Evolutionary conservation across 805 yeast genomes (phyloP).

Genomic region (Millerago galiae): DNA sequence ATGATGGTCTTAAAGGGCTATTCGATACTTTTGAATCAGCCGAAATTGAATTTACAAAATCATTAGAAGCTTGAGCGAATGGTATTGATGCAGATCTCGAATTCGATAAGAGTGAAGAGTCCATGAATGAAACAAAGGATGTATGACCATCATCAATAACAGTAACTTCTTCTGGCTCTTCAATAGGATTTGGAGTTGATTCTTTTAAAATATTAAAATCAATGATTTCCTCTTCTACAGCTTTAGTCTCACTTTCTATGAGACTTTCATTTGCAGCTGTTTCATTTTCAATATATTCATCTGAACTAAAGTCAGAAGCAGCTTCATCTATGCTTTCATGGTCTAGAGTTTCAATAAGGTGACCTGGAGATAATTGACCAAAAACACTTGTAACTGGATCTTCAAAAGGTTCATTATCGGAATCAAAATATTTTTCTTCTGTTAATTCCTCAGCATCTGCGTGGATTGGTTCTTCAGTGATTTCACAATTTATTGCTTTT

Average conservation of each 20-base stretch:
- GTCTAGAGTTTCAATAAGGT: constrained; percentile 5
- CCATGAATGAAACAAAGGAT: constrained; percentile 18
- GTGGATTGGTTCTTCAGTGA: constrained; percentile 6
- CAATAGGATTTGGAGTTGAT: neutral
- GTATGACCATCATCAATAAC: constrained; percentile 1
- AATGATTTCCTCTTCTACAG: neutral
- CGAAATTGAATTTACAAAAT: constrained; percentile 9
- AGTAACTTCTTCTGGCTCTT: neutral
- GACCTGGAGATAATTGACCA: constrained; percentile 15
- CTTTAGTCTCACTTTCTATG: neutral
- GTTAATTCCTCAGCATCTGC: neutral
- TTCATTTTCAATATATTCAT: neutral
- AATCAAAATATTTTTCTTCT: constrained; percentile 18
- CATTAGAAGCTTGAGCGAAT: constrained; percentile 13
- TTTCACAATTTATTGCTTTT: constrained; percentile 1
- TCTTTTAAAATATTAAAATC: neutral
- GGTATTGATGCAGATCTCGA: constrained; percentile 1
- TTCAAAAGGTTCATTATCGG: constrained; percentile 18
- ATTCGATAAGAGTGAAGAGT: neutral
- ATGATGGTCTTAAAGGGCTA: neutral
- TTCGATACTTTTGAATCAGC: neutral
- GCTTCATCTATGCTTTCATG: neutral
- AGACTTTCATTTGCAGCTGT: neutral
- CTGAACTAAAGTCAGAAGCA: neutral
- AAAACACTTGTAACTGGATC: constrained; percentile 22